These are phyloP conservation scores for Baudoinia panamericana DNA, from an alignment of 495 filamentous ascomycete genomes.

Conservation along the genomic window DNA sequence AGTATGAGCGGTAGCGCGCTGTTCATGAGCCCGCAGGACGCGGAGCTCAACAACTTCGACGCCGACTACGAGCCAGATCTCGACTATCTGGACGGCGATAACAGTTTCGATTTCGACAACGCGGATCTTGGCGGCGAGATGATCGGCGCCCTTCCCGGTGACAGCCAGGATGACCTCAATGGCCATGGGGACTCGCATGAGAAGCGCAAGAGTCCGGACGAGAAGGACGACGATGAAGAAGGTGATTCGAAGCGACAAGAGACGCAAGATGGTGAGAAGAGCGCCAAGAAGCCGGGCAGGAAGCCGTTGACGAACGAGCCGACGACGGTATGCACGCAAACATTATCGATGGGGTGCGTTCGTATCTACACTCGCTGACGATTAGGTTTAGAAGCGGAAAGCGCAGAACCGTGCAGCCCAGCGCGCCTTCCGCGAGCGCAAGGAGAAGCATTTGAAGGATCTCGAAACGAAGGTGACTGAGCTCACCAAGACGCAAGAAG, in stretches of 20 bases:
- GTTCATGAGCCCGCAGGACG: conserved; percentile 19
- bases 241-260: conserved; percentile 67
- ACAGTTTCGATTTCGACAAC: conserved; percentile 49
- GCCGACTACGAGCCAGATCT: conserved; percentile 28
- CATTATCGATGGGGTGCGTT: not conserved
- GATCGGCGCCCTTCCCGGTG: conserved; percentile 63
- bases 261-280: conserved; percentile 43
- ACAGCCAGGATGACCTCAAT: conserved; percentile 32
- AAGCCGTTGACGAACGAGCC: conserved; percentile 94
- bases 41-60: conserved; percentile 15
- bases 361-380: not conserved
- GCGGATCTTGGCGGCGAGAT: conserved; percentile 42
- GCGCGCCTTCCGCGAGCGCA: conserved; percentile 91
- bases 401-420: conserved; percentile 96
- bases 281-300: conserved; percentile 86
- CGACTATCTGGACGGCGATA: conserved; percentile 62
- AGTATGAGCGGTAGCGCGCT: conserved; percentile 9
- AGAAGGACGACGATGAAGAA: conserved; percentile 48
- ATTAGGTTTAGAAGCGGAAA: conserved; percentile 71
- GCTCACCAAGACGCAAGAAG: conserved; percentile 74
- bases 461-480: conserved; percentile 89
- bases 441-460: conserved; percentile 94
- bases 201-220: conserved; percentile 66
- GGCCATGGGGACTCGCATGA: conserved; percentile 49
- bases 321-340: conserved; percentile 59